Percentiles rank a stretch among this genome's conserved stretches.
Evolutionary conservation across 345 rosid species (phyloP).

Genomic region (Geranium rotundifolium): DNA sequence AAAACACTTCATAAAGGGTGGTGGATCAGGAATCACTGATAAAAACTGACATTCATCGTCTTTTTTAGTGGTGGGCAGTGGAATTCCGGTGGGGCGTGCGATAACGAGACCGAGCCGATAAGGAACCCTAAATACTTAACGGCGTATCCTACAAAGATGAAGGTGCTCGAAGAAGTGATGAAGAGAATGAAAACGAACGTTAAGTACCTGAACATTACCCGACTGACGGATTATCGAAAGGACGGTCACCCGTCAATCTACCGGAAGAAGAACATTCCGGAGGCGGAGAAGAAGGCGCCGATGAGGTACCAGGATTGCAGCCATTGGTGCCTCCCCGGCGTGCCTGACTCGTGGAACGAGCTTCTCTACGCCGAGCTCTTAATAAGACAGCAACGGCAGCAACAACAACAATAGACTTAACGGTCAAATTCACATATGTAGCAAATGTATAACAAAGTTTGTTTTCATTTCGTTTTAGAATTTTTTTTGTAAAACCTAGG

Average conservation of each 20-base stretch:
- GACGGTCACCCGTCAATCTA: constrained; percentile 73
- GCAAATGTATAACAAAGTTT: too few relatives aligned
- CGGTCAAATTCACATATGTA: too few relatives aligned
- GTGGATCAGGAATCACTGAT: too few relatives aligned
- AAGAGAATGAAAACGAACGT: constrained; percentile 66
- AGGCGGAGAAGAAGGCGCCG: constrained; percentile 9
- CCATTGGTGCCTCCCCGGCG: constrained; percentile 81
- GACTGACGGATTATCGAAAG: constrained; percentile 53
- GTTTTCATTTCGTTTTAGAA: too few relatives aligned
- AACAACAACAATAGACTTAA: too few relatives aligned
- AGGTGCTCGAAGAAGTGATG: constrained; percentile 45
- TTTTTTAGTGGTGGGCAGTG: constrained; percentile 46
- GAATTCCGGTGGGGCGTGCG: constrained; percentile 52
- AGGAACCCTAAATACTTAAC: constrained; percentile 30
- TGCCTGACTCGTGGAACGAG: constrained; percentile 74
- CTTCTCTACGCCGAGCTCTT: constrained; percentile 51
- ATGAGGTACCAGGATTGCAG: constrained; percentile 50
- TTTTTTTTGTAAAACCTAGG: too few relatives aligned
- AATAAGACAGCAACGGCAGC: background rate
- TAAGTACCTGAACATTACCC: constrained; percentile 53
- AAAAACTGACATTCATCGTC: too few relatives aligned
- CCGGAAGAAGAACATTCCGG: constrained; percentile 17
- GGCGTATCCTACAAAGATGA: constrained; percentile 66
- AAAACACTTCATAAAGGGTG: too few relatives aligned
- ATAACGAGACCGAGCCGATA: constrained; percentile 33